Base-by-base conservation (phyloP, 2,329 filamentous ascomycete genomes). In the Aureobasidium mangrovei region DNA sequence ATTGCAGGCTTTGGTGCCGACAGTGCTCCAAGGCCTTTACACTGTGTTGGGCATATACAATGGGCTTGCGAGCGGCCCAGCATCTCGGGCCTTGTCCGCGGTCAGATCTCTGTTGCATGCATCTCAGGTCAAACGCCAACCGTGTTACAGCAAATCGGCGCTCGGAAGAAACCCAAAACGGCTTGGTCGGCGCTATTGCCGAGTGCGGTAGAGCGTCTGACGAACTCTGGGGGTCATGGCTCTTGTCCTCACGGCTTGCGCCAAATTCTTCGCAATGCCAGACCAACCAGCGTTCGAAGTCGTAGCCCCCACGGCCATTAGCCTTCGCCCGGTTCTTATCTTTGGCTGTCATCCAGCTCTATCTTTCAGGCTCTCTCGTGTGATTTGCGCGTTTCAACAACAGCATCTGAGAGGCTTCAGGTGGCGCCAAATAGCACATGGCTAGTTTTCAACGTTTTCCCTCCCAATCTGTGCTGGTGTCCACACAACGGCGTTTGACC, bases 401-500 rank as follows among this genome's bases (percentile, higher is more conserved):
- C 38, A 42, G 29, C 47, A 52, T 40, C 9, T 5, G 5, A 10
- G 27, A 38, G 40, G 47, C 47, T 51, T 51, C 31, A 10, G 9
- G 40, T 53, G 49, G 49, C 49, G 49, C 49, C 4, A 28, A 32
- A 53, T 44, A 44, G 39, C 39, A 52, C 40, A 52, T 38, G 39
- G 39, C 39, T 53, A 44, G 49, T 38, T 35, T 53, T 44, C 49
- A 53, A 53, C 40, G 38, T 39, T 53, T 53, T 53, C 44, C 29
- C 32, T 36, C 40, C 49, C 38, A 36, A 52, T 35, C 18, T 33
- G 48, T 52, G 24, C 32, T 43, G 49, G 40, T 53, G 49, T 26
- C 40, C 49, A 43, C 49, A 53, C 31, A 53, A 53, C 49, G 49
- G 39, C 40, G 49, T 53, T 44, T 53, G 39, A 43, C 39, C 49